Evolutionary conservation across 2,329 filamentous ascomycete species (phyloP).

Genomic region (Nigrospora sphaerica): DNA sequence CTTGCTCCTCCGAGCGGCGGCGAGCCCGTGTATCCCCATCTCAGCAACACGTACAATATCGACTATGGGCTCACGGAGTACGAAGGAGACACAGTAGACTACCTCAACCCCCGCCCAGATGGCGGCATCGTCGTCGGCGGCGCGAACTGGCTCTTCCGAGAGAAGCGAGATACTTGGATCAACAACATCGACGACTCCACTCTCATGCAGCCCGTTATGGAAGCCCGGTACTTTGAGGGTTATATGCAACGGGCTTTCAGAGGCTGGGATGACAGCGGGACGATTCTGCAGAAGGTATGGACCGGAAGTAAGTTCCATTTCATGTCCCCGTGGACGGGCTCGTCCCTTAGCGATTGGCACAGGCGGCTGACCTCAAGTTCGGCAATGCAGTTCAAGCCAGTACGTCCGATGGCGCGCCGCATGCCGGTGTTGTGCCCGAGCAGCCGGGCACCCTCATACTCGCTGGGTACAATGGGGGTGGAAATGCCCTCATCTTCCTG

Average conservation of each 20-base stretch:
- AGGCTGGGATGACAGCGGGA: slow-evolving; percentile 33
- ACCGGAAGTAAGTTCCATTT: background rate
- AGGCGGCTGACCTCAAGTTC: too few species aligned
- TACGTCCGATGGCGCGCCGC: background rate
- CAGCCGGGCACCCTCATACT: background rate
- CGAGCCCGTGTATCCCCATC: slow-evolving; percentile 7
- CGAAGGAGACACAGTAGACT: slow-evolving; percentile 7
- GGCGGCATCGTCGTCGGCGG: slow-evolving; percentile 29
- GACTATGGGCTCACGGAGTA: slow-evolving; percentile 3
- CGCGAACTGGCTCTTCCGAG: slow-evolving; percentile 20
- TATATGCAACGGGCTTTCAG: slow-evolving; percentile 35
- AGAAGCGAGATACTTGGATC: slow-evolving; percentile 25
- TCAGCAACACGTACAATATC: slow-evolving; percentile 11
- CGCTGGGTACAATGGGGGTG: slow-evolving; percentile 1
- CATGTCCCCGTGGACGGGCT: background rate
- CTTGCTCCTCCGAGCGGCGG: slow-evolving; percentile 5
- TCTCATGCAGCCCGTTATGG: slow-evolving; percentile 23
- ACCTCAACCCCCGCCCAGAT: slow-evolving; percentile 19
- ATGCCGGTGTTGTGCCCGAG: background rate
- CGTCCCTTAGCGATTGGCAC: too few species aligned
- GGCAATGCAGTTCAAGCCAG: background rate
- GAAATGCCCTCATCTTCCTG: slow-evolving; percentile 4
- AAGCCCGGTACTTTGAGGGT: slow-evolving; percentile 25
- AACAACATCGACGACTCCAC: slow-evolving; percentile 30
- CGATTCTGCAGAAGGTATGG: slow-evolving; percentile 21